phyloP scores from a whole-genome alignment of 306 rosid species.

The Vigna hirtella region DNA sequence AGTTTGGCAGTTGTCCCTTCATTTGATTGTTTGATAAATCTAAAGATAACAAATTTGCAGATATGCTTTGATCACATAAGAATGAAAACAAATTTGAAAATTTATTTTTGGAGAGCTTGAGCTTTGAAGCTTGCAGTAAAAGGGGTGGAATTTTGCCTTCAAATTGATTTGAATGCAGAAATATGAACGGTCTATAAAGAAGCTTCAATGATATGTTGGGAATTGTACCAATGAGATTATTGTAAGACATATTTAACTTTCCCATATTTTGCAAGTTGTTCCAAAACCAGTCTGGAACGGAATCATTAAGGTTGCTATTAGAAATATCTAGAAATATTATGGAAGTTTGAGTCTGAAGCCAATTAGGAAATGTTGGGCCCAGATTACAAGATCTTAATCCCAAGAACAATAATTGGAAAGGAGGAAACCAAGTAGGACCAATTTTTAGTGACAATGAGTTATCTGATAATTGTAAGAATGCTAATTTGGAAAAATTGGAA shows the following conservation, averaged over 20 bases:
- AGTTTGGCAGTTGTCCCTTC: too few relatives aligned
- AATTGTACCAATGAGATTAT: too few relatives aligned
- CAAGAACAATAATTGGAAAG: neutral
- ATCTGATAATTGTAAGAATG: accelerated
- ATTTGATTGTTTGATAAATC: too few relatives aligned
- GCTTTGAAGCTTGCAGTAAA: too few relatives aligned
- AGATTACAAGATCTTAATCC: constrained; percentile 4
- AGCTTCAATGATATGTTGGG: too few relatives aligned
- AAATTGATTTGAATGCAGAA: too few relatives aligned
- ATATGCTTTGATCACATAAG: too few relatives aligned
- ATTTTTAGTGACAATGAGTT: constrained; percentile 4
- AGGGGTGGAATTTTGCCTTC: too few relatives aligned
- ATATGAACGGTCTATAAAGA: too few relatives aligned
- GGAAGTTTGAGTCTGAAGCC: neutral
- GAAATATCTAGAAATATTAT: neutral
- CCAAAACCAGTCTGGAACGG: constrained; percentile 40
- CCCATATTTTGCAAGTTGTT: accelerated
- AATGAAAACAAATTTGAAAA: too few relatives aligned
- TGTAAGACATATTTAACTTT: neutral
- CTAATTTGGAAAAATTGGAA: neutral
- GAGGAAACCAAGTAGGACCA: constrained; percentile 15
- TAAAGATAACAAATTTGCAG: too few relatives aligned
- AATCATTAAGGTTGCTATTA: neutral
- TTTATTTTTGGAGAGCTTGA: too few relatives aligned
- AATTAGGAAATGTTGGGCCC: neutral